Evolutionary conservation across 495 filamentous ascomycete species (phyloP), one percentile per base, ranked within the genome.

Genomic region (Arthonia radiata): DNA sequence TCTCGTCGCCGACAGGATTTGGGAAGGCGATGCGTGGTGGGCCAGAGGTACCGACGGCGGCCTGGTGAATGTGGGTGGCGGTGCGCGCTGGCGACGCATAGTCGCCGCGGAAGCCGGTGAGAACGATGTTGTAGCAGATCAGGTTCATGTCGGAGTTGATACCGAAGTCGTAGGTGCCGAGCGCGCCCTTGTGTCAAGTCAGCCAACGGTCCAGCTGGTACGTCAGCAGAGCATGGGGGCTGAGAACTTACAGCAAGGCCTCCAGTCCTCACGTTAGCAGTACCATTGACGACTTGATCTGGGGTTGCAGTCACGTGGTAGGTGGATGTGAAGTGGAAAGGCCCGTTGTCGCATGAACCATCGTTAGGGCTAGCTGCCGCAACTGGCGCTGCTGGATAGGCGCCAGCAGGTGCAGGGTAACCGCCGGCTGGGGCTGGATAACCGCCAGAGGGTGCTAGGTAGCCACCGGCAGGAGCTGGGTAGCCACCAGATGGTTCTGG

Each of bases 21-120:
- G 50, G 46, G 39, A 56, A 54, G 2, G 44, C 48, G 31, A 56
- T 39, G 10, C 52, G 39, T 11, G 49, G 48, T 10, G 47, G 48
- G 7, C 46, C 41, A 16, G 34, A 34, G 14, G 17, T 31, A 24
- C 52, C 52, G 13, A 24, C 30, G 1, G 31, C 38, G 2, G 40
- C 52, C 31, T 53, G 33, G 35, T 56, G 52, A 31, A 56, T 48
- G 33, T 54, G 50, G 16, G 50, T 52, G 6, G 50, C 49, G 10
- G 50, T 56, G 18, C 21, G 25, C 8, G 48, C 50, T 2, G 42
- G 41, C 5, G 39, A 44, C 22, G 38, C 32, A 31, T 51, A 53
- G 6, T 44, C 39, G 18, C 49, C 49, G 4, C 33, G 28, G 34
- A 54, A 47, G 21, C 39, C 40, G 17, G 38, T 26, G 13, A 54